Evolutionary conservation across 768 basidiomycete genomes (phyloP), one percentile per base, ranked within the genome.

Genomic region (Candolleomyces eurysporus): DNA sequence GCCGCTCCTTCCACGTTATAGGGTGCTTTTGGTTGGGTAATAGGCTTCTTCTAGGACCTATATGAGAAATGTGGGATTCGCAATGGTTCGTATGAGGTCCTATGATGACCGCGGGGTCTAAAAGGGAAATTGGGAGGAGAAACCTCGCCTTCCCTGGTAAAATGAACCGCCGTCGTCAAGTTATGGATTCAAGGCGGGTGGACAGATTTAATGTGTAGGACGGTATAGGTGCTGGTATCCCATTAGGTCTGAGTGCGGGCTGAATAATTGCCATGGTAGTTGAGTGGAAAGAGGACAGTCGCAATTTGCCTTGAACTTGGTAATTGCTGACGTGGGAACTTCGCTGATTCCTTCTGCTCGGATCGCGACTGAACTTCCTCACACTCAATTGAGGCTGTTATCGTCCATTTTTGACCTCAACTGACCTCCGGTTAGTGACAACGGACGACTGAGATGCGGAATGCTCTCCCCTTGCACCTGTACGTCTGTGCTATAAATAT

Each of bases 281-380:
- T 40, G 32, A 54, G 59, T 11, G 5, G 19, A 11, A 26, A 48
- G 21, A 26, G 19, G 13, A 10, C n/a, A 14, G 22, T 11, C 16
- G 42, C 51, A 31, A 26, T 43, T 60, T 60, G 42, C 40, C 16
- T 45, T n/a, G 48, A 16, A 48, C 32, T 45, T 14, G 40, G 19
- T 26, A 19, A 53, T 31, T 50, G 56, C 56, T 61, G 60, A 61
- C 54, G 60, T 61, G 60, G 60, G 60, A 61, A 43, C 53, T 42
- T 39, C 53, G 42, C 53, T 32, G 36, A 36, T 36, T 36, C 36
- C 36, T 36, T 11, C 11, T 36, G 36, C 51, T 53, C 30, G 48
- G 21, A 8, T 46, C 17, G 26, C n/a, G 26, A 26, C 26, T 26
- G 40, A 11, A 11, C 22, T 22, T 50, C 31, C 21, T 58, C 19